phyloP scores from a whole-genome alignment of 2,329 filamentous ascomycete species.

The Aspergillus sp. region DNA sequence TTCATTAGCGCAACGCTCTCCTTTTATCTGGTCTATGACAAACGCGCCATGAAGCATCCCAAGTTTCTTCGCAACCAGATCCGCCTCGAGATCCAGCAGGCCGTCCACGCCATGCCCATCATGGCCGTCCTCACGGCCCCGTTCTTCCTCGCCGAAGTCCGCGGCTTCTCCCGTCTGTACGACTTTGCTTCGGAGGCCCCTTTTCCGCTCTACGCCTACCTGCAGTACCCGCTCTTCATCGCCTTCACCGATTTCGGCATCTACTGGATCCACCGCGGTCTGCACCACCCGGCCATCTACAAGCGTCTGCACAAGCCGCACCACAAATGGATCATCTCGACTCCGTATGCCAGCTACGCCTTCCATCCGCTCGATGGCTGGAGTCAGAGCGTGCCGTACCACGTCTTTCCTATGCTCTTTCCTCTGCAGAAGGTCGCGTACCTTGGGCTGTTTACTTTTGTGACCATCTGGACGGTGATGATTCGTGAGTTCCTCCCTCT shows the following conservation, averaged over 20 bases:
- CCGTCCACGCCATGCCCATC: conserved; percentile 69
- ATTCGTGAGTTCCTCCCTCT: conserved; percentile 53
- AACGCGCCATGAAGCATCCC: conserved; percentile 79
- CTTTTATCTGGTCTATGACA: conserved; percentile 75
- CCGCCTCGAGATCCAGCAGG: conserved; percentile 76
- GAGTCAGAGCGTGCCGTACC: conserved; percentile 83
- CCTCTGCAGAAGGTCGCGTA: conserved; percentile 89
- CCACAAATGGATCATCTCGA: conserved; percentile 99
- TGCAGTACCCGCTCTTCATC: conserved; percentile 85
- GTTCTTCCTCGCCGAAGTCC: conserved; percentile 78
- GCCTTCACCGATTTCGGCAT: conserved; percentile 83
- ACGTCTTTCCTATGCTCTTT: conserved; percentile 87
- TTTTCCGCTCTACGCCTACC: conserved; percentile 69
- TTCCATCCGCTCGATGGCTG: conserved; percentile 94
- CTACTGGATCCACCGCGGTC: conserved; percentile 84
- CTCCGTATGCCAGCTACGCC: conserved; percentile 84
- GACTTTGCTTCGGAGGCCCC: conserved; percentile 71
- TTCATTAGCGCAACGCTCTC: conserved; percentile 8
- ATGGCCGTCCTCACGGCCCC: conserved; percentile 80
- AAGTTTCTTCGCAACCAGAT: conserved; percentile 94
- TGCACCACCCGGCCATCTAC: conserved; percentile 79
- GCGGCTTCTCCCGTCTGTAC: conserved; percentile 83
- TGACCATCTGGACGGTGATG: conserved; percentile 95
- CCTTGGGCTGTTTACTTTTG: conserved; percentile 78
- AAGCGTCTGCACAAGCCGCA: conserved; percentile 91